phyloP scores from a whole-genome alignment of 2,329 filamentous ascomycete genomes.

The Colletotrichum brevisporum region DNA sequence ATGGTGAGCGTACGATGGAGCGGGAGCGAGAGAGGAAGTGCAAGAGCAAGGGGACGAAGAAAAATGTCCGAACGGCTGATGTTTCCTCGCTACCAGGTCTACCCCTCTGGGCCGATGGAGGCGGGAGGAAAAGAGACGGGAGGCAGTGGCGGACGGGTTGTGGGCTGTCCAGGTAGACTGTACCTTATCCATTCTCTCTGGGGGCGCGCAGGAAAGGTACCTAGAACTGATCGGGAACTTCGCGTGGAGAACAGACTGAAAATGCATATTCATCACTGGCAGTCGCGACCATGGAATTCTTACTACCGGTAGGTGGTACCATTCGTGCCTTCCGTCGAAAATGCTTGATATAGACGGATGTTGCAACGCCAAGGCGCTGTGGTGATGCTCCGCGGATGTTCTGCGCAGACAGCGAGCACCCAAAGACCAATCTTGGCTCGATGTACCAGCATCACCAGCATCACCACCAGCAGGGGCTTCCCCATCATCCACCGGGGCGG shows the following conservation, averaged over 20 bases:
- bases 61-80: constrained; percentile 37
- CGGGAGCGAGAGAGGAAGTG: neutral
- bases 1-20: no score
- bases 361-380: constrained; percentile 17
- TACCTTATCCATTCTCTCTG: constrained; percentile 17
- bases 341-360: neutral
- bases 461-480: constrained; percentile 10
- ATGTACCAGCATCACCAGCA: no score
- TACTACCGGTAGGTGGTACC: constrained; percentile 1
- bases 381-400: neutral
- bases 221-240: constrained; percentile 3
- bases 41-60: neutral
- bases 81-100: constrained; percentile 36
- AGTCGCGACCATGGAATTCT: neutral
- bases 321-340: neutral
- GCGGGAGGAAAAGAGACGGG: neutral
- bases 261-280: neutral
- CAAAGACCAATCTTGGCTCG: neutral
- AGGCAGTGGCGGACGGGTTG: constrained; percentile 18
- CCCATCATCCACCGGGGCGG: constrained; percentile 9
- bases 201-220: constrained; percentile 7
- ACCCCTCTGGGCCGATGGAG: constrained; percentile 2
- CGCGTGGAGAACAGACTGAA: no score
- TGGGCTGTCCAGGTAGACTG: constrained; percentile 11
- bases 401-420: neutral